A percentile compares a stretch with the other conserved stretches of the same genome.
Conservation (phyloP, 768 basidiomycete genomes). For the Auriscalpium orientale region DNA sequence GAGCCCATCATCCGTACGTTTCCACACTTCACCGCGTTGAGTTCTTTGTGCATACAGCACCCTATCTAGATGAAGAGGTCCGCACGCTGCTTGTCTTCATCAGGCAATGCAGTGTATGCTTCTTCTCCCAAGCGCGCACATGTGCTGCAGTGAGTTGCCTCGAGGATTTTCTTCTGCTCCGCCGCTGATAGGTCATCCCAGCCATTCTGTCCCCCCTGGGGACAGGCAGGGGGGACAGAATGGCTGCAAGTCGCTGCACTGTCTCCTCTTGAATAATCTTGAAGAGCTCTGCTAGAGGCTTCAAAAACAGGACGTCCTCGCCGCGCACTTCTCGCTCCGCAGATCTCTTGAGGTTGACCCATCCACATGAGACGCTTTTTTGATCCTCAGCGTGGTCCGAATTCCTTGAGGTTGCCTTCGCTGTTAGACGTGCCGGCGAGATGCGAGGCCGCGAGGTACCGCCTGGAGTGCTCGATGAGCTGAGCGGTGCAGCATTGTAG, state of each 20-base stretch:
- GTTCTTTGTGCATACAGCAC: slow-evolving; percentile 14
- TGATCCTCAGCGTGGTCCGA: slow-evolving; percentile 11
- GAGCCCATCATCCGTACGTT: background rate
- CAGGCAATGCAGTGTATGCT: background rate
- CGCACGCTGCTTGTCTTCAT: background rate
- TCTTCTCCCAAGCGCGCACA: background rate
- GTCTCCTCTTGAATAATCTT: background rate
- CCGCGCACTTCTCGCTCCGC: background rate
- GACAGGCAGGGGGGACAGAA: no score
- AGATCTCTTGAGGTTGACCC: background rate
- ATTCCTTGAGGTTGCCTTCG: background rate
- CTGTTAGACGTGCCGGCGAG: background rate
- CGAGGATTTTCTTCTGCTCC: background rate
- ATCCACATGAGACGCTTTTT: background rate
- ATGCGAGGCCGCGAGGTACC: background rate
- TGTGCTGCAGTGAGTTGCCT: background rate
- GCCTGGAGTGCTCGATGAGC: background rate
- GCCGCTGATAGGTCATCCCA: background rate
- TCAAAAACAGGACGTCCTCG: background rate
- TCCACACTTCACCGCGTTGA: slow-evolving; percentile 13
- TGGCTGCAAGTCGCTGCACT: background rate
- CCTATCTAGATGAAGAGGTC: slow-evolving; percentile 6
- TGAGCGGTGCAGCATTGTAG: no score
- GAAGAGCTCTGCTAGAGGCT: background rate
- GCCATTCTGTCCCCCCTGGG: background rate